Percentiles rank a stretch among this genome's conserved stretches.
Conservation (phyloP, 1,284 basidiomycete species). For the Microbotryum violaceum region DNA sequence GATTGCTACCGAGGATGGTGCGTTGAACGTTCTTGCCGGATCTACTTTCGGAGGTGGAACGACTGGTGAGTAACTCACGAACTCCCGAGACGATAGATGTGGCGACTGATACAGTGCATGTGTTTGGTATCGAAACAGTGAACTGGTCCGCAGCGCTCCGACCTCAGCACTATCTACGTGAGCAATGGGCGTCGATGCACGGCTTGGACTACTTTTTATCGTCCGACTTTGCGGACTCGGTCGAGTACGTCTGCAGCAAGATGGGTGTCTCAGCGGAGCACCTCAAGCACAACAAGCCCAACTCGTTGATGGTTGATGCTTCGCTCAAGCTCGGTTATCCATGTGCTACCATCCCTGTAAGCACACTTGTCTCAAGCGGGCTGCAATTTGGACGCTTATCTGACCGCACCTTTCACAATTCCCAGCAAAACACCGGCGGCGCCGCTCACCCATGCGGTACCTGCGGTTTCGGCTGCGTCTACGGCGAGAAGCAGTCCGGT, state of each 20-base stretch:
- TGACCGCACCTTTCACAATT: neutral
- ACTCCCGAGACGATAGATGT: too few relatives aligned
- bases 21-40: conserved; percentile 43
- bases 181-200: conserved; percentile 42
- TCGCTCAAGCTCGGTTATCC: conserved; percentile 28
- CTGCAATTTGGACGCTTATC: neutral
- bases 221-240: conserved; percentile 39
- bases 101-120: too few relatives aligned
- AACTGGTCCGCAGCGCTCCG: conserved; percentile 47
- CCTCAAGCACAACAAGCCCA: conserved; percentile 42
- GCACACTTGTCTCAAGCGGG: neutral
- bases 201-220: conserved; percentile 42
- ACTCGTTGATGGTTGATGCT: conserved; percentile 40
- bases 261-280: conserved; percentile 42
- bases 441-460: conserved; percentile 43
- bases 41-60: conserved; percentile 46
- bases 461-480: conserved; percentile 42
- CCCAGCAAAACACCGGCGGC: conserved; percentile 44
- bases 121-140: conserved; percentile 29
- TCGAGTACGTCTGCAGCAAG: conserved; percentile 41
- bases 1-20: conserved; percentile 41
- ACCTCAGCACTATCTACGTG: conserved; percentile 42
- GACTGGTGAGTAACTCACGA: conserved; percentile 19
- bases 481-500: conserved; percentile 42
- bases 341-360: conserved; percentile 15